These are phyloP conservation scores for Tagetes erecta DNA, from an alignment of 129 eudicot genomes.

Conservation along the genomic window DNA sequence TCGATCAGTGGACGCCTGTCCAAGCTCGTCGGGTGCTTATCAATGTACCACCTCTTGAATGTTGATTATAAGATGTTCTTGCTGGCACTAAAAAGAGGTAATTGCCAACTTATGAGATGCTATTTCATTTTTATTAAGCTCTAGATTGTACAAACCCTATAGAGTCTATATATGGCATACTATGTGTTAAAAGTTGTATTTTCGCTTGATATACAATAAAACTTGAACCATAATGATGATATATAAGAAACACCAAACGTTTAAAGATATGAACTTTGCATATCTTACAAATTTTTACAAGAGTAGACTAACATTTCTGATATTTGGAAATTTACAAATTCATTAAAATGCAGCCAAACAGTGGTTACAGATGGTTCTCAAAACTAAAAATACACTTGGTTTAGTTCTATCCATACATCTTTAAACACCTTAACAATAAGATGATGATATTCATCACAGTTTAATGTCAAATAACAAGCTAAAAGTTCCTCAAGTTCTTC, in stretches of 20 bases:
- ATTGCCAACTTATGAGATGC: background rate
- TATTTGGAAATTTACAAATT: slow-evolving; percentile 26
- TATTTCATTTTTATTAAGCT: too few relatives aligned
- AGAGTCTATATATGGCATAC: background rate
- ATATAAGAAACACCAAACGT: too few relatives aligned
- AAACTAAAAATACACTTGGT: slow-evolving; percentile 25
- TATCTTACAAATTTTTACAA: background rate
- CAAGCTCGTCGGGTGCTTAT: too few relatives aligned
- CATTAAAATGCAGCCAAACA: slow-evolving; percentile 10
- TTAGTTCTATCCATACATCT: slow-evolving; percentile 64
- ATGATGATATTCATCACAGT: slow-evolving; percentile 67
- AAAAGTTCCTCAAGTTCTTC: slow-evolving; percentile 76
- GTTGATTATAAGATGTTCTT: background rate
- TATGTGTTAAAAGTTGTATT: background rate
- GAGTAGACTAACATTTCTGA: too few relatives aligned
- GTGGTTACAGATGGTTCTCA: slow-evolving; percentile 22
- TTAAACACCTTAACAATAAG: slow-evolving; percentile 72
- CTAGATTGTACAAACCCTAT: too few relatives aligned
- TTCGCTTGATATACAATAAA: background rate
- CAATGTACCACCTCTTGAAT: too few relatives aligned
- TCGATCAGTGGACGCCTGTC: too few relatives aligned
- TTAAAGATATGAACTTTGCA: background rate
- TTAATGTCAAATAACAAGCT: slow-evolving; percentile 69
- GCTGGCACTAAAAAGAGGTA: background rate
- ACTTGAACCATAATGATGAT: background rate